phyloP scores from a whole-genome alignment of 2,329 filamentous ascomycete genomes.

The Xylaria hypoxylon region DNA sequence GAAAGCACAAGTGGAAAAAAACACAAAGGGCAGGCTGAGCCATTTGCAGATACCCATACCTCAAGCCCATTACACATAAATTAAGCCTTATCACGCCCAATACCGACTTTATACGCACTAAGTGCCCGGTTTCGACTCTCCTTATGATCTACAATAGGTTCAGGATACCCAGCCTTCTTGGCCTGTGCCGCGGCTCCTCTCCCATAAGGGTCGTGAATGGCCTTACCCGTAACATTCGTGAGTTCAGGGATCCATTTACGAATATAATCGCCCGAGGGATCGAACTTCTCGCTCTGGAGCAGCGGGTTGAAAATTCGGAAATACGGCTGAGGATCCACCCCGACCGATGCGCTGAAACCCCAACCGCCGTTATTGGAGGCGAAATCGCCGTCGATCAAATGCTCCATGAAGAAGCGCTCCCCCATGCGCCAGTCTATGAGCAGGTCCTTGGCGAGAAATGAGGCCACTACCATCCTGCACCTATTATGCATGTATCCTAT shows the following conservation, averaged over 20 bases:
- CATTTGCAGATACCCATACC: background rate
- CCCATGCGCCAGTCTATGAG: slow-evolving; percentile 86
- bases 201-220: slow-evolving; percentile 84
- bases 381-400: slow-evolving; percentile 83
- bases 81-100: slow-evolving; percentile 60
- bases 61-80: background rate
- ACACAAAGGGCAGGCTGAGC: background rate
- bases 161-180: slow-evolving; percentile 77
- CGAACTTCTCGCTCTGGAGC: slow-evolving; percentile 87
- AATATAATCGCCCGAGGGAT: slow-evolving; percentile 82
- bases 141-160: slow-evolving; percentile 80
- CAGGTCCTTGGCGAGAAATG: slow-evolving; percentile 83
- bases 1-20: background rate
- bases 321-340: slow-evolving; percentile 88
- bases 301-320: slow-evolving; percentile 91
- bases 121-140: slow-evolving; percentile 74
- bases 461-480: slow-evolving; percentile 84
- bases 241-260: slow-evolving; percentile 85
- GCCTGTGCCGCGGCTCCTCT: slow-evolving; percentile 70
- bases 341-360: slow-evolving; percentile 60
- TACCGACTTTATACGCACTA: slow-evolving; percentile 74
- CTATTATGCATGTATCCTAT: slow-evolving; percentile 87
- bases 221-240: slow-evolving; percentile 69
- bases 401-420: slow-evolving; percentile 85
- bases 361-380: slow-evolving; percentile 78